These are phyloP conservation scores for Backusella australiensis DNA, from an alignment of 192 early-diverging fungal genomes.

Conservation along the genomic window DNA sequence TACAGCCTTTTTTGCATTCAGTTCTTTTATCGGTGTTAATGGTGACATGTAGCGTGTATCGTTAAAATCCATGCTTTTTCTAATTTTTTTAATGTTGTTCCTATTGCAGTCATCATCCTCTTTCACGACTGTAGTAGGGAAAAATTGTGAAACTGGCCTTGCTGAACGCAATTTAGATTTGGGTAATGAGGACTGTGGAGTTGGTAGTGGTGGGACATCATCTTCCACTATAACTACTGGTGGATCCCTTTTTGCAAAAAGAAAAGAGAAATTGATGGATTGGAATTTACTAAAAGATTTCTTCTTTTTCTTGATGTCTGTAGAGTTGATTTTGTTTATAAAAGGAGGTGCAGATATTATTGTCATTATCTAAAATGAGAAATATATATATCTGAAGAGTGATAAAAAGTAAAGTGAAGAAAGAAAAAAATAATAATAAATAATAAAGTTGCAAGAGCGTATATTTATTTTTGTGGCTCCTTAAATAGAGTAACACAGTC, in stretches of 20 bases:
- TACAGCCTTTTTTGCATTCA: neutral
- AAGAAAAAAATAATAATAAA: neutral
- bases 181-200: neutral
- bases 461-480: neutral
- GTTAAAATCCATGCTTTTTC: neutral
- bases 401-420: neutral
- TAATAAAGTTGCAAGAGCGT: neutral
- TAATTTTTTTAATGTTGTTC: neutral
- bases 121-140: neutral
- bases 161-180: neutral
- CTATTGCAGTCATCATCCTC: neutral
- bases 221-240: neutral
- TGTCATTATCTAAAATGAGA: neutral
- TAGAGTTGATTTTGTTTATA: slow-evolving; percentile 3
- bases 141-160: neutral
- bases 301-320: neutral
- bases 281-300: neutral
- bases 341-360: neutral
- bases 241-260: neutral
- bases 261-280: neutral
- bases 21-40: neutral
- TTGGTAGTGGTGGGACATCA: neutral
- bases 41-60: neutral
- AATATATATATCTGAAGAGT: neutral
- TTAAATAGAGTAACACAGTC: neutral